Evolutionary conservation across 2,329 filamentous ascomycete species (phyloP), one percentile per base, ranked within the genome.

Genomic region (Pleurostoma richardsiae): DNA sequence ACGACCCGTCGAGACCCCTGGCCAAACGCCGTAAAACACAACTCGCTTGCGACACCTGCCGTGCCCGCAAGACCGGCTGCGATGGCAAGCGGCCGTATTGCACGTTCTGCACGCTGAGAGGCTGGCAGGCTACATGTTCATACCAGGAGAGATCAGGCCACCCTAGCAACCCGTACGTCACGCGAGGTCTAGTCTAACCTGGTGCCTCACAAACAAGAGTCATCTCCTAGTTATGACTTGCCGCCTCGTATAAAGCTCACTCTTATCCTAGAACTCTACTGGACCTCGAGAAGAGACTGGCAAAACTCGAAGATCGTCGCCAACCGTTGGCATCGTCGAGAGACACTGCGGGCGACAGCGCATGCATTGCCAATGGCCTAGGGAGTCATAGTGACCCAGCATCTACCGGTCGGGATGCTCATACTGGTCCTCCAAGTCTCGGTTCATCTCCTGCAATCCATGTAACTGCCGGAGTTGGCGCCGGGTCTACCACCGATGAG

Each of bases 61-160:
- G 52, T n/a, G 44, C 46, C 5, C 50, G 54, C 29, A 56, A 56
- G 39, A 54, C 54, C 1, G 54, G 50, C 29, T 56, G 54, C 44
- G 54, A 56, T 41, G 51, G 51, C 5, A 29, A 42, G 11, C 52
- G 49, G 39, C 53, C 53, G 3, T 44, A 52, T 7, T 55, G 53
- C 41, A 42, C 44, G 6, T 45, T 48, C 10, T 55, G 53, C 42
- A 29, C 42, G 2, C 36, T 50, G 27, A 39, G 54, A 31, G 50
- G 49, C 27, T 55, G 52, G 54, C 47, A 53, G 4, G 49, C 51
- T 26, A 49, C 47, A 44, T 56, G 54, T 47, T 36, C 28, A 10
- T 55, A 52, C 39, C 49, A 51, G 19, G 44, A 55, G 33, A 50
- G 33, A 36, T 8, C 33, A 8, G 41, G 48, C 40, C 49, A 48